Base-by-base conservation (phyloP, 1,284 basidiomycete species). In the Gomphus bonarii region DNA sequence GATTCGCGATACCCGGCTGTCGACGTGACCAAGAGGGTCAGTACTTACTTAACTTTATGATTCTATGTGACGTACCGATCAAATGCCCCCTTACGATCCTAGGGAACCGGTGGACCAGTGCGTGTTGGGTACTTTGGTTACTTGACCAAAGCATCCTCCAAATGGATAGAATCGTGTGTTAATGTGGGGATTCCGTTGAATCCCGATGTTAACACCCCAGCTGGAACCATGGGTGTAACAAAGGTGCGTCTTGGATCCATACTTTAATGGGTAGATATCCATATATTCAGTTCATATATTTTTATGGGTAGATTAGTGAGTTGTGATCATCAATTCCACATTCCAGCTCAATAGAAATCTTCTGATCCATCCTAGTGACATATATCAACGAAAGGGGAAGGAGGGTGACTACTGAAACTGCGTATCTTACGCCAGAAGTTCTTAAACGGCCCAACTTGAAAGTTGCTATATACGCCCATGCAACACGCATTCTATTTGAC, bases 341-440 rank as follows among this genome's bases (percentile, higher is more conserved):
- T 16, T 30, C 22, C 9, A 20, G 4, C 12, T 18, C 38, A 12
- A 3, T n/a, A 30, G 25, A 25, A 2, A 25, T 25, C 25, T 25
- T 10, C 16, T 40, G 38, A 40, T 40, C n/a, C 38, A 18, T 5
- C 8, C 31, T 59, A 85, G 84, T 84, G 80, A 84, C 82, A 0
- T 86, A 80, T 61, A 73, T 85, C 51, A 72, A 79, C 61, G 60
- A 71, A n/a, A 71, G 69, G 10, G 73, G 72, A 36, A 66, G 68
- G 58, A 77, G 85, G 1, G 80, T 81, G 1, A 79, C 82, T 1
- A 75, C 81, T 0, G 83, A 86, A 63, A 69, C 76, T 0, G 82
- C 81, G 0, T 88, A 88, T 63, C 72, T 88, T 30, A 85, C 82
- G 0, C 68, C 75, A 1, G 72, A 78, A 0, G 84, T 85, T 1